A percentile compares a stretch with the other conserved stretches of the same genome.
Conservation (phyloP, 441 rosid genomes). For the Adansonia rubrostipa region DNA sequence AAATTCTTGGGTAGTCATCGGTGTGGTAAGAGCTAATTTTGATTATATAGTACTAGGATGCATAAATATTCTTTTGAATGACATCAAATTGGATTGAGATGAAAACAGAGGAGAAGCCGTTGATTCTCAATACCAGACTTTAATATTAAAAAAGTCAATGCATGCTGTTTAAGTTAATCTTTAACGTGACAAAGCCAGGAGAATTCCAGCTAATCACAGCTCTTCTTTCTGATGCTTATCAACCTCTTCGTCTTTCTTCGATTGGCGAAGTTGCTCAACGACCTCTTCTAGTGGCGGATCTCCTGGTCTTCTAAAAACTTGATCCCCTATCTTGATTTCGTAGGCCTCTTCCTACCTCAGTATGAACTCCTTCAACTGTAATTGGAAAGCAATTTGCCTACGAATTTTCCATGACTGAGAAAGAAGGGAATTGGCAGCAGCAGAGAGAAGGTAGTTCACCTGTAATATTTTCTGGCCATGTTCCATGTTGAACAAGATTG, state of each 20-base stretch:
- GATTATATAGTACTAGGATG: too few relatives aligned
- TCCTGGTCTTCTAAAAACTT: slow-evolving; percentile 70
- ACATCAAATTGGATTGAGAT: background rate
- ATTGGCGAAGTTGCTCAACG: slow-evolving; percentile 42
- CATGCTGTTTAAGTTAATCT: background rate
- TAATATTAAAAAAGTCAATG: too few relatives aligned
- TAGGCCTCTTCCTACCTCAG: slow-evolving; percentile 78
- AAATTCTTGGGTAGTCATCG: background rate
- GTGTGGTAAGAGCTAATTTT: too few relatives aligned
- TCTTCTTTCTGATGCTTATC: slow-evolving; percentile 53
- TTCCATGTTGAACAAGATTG: slow-evolving; percentile 79
- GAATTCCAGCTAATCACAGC: slow-evolving; percentile 34
- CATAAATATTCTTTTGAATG: background rate
- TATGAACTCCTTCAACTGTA: slow-evolving; percentile 79
- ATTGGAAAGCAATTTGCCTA: background rate
- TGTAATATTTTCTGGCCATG: slow-evolving; percentile 62
- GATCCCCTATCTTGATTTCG: slow-evolving; percentile 83
- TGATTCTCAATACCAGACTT: too few relatives aligned
- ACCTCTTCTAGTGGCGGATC: slow-evolving; percentile 82
- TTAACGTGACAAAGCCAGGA: background rate
- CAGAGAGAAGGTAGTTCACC: slow-evolving; percentile 35
- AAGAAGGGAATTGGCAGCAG: background rate
- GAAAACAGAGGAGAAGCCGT: background rate
- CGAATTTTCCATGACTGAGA: background rate
- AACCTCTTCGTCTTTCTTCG: slow-evolving; percentile 32